phyloP scores from a whole-genome alignment of 257 asterid species.

The Rubia yunnanensis region DNA sequence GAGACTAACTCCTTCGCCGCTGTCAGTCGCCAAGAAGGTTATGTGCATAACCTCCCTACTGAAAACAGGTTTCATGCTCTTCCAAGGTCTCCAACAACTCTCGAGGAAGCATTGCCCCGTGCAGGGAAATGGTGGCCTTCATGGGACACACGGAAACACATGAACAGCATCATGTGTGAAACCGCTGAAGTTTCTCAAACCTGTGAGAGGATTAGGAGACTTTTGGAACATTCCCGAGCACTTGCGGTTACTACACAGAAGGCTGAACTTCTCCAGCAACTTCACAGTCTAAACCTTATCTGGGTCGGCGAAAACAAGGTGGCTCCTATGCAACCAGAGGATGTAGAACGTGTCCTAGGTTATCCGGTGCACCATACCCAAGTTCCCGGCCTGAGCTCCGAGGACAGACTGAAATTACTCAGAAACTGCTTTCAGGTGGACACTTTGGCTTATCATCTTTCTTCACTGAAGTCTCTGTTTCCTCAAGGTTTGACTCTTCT shows the following conservation, averaged over 20 bases:
- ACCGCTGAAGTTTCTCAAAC: conserved; percentile 26
- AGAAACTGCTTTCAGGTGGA: conserved; percentile 62
- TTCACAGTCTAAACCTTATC: conserved; percentile 42
- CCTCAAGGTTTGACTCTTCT: conserved; percentile 55
- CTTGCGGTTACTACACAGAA: conserved; percentile 36
- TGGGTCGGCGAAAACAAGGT: conserved; percentile 57
- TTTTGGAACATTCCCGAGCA: conserved; percentile 39
- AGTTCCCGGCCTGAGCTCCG: conserved; percentile 24
- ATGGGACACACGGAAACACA: conserved; percentile 75
- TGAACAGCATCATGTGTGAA: conserved; percentile 40
- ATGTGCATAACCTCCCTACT: conserved; percentile 72
- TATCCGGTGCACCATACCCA: conserved; percentile 60
- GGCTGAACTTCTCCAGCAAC: conserved; percentile 48
- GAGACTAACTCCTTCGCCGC: conserved; percentile 50
- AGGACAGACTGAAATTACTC: conserved; percentile 53
- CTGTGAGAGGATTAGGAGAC: conserved; percentile 55
- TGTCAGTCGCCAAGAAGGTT: conserved; percentile 67
- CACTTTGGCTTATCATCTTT: conserved; percentile 66
- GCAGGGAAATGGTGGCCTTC: conserved; percentile 71
- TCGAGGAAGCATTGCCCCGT: conserved; percentile 57
- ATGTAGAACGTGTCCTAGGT: conserved; percentile 68
- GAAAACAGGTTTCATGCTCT: conserved; percentile 46
- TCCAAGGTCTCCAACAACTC: conserved; percentile 65
- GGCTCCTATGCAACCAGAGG: conserved; percentile 53
- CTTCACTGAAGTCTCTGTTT: conserved; percentile 40